Evolutionary conservation across 108 stramenopile genomes (phyloP).

Genomic region (Nitzschia palea): DNA sequence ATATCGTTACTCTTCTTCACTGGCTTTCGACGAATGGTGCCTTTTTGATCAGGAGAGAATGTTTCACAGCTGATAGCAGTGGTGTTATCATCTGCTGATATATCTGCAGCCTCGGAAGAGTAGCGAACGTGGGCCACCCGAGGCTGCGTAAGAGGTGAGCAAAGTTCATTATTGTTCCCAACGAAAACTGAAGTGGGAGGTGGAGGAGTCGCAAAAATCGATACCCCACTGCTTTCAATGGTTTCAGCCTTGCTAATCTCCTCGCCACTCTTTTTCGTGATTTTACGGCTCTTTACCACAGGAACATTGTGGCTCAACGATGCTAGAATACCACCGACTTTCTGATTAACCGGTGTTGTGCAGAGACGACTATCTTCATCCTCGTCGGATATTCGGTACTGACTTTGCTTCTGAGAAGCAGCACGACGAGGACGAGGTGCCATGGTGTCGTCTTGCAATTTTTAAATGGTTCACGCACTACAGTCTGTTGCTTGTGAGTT

Average conservation of each 20-base stretch:
- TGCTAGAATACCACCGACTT: conserved; percentile 32
- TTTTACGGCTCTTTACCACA: not conserved
- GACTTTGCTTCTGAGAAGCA: conserved; percentile 17
- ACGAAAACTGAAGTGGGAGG: conserved; percentile 3
- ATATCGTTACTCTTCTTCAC: not conserved
- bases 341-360: not conserved
- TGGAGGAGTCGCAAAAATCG: not conserved
- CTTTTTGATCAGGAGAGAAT: not conserved
- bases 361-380: conserved; percentile 14
- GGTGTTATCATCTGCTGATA: conserved; percentile 4
- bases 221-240: not conserved
- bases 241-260: not conserved
- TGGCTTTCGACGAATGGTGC: not conserved
- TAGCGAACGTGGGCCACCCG: not conserved
- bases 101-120: not conserved
- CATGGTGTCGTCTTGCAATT: not conserved
- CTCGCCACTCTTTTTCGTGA: not conserved
- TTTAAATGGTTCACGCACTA: not conserved
- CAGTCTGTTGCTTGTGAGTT: too few relatives aligned
- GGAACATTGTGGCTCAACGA: conserved; percentile 21
- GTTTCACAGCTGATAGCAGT: conserved; percentile 15
- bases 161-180: not conserved
- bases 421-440: conserved; percentile 19
- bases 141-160: conserved; percentile 7
- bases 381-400: conserved; percentile 23